Evolutionary conservation across 208 protist species (phyloP), one percentile per base, ranked within the genome.

Genomic region (Leishmania tropica): DNA sequence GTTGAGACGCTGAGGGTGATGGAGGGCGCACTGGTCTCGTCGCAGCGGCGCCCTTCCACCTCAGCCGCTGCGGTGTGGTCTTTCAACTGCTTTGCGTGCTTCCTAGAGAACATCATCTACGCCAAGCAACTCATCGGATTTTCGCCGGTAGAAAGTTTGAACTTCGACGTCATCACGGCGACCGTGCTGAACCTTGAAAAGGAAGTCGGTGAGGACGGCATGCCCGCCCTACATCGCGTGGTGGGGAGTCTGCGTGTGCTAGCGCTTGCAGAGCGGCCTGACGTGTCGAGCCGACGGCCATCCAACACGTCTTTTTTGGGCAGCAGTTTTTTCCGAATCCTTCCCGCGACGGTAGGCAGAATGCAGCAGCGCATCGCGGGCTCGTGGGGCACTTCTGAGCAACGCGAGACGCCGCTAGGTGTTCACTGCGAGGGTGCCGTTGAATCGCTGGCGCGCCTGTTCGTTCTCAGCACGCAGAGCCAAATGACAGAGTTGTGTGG

Each of bases 401-500:
- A 48, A 0, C 78, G 56, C 13, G 83, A 79, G 51, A 51, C 65
- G 11, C 3, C 83, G 40, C 75, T 5, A n/a, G 62, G 73, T 2
- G 75, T 86, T 28, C 72, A 79, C 68, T 86, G 83, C 67, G 78
- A 77, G 21, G 75, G 47, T n/a, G 83, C 83, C 3, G 78, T 86
- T 6, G 83, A 86, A 40, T 77, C 78, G 15, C 78, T 86, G 48
- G 83, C 83, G 13, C 83, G 83, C 1, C 58, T 95, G 35, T 94
- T 95, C 72, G 85, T 95, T 17, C 88, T 91, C 62, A 83, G 80
- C 56, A 85, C 81, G 47, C 64, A 77, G 60, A n/a, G 19, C 5
- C 3, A n/a, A 31, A 77, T 86, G 35, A 35, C 79, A 19, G 81
- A 88, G 40, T 62, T 84, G 42, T 93, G 85, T 73, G 92, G 87